Percentiles rank a stretch among this genome's conserved stretches.
These are phyloP conservation scores for Globisporangium megalacanthum DNA, from an alignment of 352 stramenopile species.

Conservation along the genomic window DNA sequence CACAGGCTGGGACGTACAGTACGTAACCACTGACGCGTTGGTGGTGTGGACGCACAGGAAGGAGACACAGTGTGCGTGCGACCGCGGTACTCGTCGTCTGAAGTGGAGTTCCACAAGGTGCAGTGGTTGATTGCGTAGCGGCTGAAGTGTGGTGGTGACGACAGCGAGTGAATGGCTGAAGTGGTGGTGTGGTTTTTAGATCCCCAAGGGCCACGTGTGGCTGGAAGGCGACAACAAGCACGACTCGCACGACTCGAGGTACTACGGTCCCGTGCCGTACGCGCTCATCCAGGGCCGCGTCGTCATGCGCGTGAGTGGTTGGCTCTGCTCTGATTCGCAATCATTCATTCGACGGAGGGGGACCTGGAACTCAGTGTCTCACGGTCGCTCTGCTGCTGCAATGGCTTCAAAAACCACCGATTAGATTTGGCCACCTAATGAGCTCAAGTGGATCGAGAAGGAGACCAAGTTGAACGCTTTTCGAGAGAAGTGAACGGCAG, in stretches of 20 bases:
- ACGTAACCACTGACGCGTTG: not conserved
- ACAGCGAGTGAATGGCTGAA: not conserved
- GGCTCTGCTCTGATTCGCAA: not conserved
- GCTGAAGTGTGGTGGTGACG: too few relatives aligned
- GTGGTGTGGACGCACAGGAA: constrained; percentile 25
- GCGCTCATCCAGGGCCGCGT: constrained; percentile 89
- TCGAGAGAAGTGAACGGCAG: constrained; percentile 39
- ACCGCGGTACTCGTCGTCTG: constrained; percentile 59
- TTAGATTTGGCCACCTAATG: constrained; percentile 81
- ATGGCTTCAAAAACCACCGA: too few relatives aligned
- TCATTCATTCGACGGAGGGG: too few relatives aligned
- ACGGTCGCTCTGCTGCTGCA: not conserved
- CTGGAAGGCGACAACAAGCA: constrained; percentile 96
- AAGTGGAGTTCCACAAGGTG: constrained; percentile 75
- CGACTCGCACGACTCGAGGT: constrained; percentile 93
- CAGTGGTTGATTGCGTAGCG: not conserved
- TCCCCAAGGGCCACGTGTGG: constrained; percentile 93
- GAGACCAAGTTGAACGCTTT: constrained; percentile 49
- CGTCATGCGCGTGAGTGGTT: constrained; percentile 73
- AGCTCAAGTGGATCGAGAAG: constrained; percentile 62
- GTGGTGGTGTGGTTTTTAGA: constrained; percentile 18
- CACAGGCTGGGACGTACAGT: not conserved
- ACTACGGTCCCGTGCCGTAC: constrained; percentile 94
- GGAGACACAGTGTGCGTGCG: constrained; percentile 76
- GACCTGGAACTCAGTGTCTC: not conserved